Evolutionary conservation across 2,329 filamentous ascomycete genomes (phyloP).

Genomic region (Didymella segeticola): DNA sequence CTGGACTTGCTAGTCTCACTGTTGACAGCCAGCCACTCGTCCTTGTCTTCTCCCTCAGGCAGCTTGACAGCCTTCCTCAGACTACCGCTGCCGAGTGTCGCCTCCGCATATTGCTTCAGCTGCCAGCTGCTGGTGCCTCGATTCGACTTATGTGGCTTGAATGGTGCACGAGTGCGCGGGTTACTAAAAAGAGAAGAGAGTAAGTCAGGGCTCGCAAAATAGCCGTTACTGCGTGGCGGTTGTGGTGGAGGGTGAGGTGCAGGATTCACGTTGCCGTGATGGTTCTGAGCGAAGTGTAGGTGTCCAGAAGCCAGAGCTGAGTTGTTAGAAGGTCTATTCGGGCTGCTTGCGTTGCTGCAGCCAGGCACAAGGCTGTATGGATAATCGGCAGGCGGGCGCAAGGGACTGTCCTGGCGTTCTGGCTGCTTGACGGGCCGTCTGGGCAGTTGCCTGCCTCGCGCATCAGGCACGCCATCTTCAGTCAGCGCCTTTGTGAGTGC

Average conservation of each 20-base stretch:
- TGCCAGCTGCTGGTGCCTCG: slow-evolving; percentile 93
- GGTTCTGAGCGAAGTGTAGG: slow-evolving; percentile 7
- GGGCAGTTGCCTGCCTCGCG: background rate
- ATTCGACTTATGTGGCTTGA: slow-evolving; percentile 82
- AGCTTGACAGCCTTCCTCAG: slow-evolving; percentile 95
- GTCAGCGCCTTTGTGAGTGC: slow-evolving; percentile 12
- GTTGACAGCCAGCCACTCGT: slow-evolving; percentile 98
- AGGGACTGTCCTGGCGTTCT: slow-evolving; percentile 14
- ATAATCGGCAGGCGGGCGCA: slow-evolving; percentile 47
- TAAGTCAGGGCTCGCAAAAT: slow-evolving; percentile 41
- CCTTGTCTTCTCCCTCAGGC: slow-evolving; percentile 95
- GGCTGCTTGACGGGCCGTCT: background rate
- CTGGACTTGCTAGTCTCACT: too few relatives aligned
- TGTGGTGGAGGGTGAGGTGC: slow-evolving; percentile 11
- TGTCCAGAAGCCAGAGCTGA: slow-evolving; percentile 23
- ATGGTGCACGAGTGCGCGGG: slow-evolving; percentile 86
- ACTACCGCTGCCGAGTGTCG: slow-evolving; percentile 92
- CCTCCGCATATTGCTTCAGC: slow-evolving; percentile 96
- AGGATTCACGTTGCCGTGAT: slow-evolving; percentile 16
- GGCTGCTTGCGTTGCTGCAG: slow-evolving; percentile 15
- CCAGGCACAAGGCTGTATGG: slow-evolving; percentile 34
- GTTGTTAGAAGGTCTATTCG: slow-evolving; percentile 2
- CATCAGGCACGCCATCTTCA: background rate
- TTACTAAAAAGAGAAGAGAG: slow-evolving; percentile 65
- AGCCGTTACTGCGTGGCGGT: slow-evolving; percentile 20